These are phyloP conservation scores for Fonsecaea monophora DNA, from an alignment of 2,329 filamentous ascomycete genomes.

Conservation along the genomic window DNA sequence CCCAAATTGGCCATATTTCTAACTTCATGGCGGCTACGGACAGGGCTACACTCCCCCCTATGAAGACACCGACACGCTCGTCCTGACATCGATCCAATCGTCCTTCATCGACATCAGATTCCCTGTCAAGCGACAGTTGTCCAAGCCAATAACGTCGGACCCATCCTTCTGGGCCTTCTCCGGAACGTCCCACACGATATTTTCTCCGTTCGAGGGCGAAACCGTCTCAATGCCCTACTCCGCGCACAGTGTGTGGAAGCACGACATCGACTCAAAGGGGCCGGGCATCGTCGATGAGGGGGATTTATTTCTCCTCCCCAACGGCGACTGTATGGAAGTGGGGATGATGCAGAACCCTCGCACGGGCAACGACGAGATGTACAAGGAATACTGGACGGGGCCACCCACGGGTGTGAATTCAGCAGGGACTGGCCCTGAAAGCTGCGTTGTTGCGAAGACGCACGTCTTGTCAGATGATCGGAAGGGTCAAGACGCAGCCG, in stretches of 20 bases:
- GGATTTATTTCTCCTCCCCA: conserved; percentile 38
- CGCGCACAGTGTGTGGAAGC: conserved; percentile 35
- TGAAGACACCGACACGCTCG: conserved; percentile 39
- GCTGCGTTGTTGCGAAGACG: conserved; percentile 40
- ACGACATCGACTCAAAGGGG: conserved; percentile 38
- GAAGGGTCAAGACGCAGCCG: not conserved
- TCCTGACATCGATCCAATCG: conserved; percentile 34
- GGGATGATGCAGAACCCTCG: conserved; percentile 38
- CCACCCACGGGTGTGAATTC: conserved; percentile 9
- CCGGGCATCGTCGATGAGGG: conserved; percentile 37
- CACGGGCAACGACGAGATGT: conserved; percentile 33
- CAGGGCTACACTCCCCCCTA: conserved; percentile 37
- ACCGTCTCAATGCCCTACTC: conserved; percentile 33
- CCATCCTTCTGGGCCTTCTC: conserved; percentile 40
- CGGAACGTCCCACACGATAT: conserved; percentile 31
- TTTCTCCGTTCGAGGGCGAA: conserved; percentile 20
- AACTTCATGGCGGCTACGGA: not conserved
- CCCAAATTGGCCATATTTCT: not conserved
- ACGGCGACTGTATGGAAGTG: conserved; percentile 39
- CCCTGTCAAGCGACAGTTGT: conserved; percentile 22
- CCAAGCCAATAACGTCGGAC: conserved; percentile 20
- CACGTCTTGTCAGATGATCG: not conserved
- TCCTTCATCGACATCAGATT: conserved; percentile 40
- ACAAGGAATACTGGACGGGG: conserved; percentile 40
- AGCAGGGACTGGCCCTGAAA: conserved; percentile 52